These are phyloP conservation scores for Dactylellina leptospora DNA, from an alignment of 2,329 filamentous ascomycete species.

Conservation along the genomic window DNA sequence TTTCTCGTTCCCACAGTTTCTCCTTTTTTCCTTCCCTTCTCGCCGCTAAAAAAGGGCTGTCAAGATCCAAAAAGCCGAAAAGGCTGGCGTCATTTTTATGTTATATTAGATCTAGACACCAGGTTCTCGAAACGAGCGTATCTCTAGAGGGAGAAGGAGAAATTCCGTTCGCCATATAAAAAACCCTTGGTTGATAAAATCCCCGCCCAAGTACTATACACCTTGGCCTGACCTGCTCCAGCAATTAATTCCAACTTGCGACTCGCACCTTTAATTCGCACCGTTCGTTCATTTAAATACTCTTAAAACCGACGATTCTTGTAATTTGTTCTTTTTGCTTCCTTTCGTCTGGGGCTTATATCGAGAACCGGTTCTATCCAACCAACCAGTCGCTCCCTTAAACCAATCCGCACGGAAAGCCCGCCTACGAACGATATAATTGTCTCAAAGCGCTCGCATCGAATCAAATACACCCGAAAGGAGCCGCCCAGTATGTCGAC, in stretches of 20 bases:
- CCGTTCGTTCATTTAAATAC: too few relatives aligned
- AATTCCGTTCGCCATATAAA: not conserved
- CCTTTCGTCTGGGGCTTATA: constrained; percentile 13
- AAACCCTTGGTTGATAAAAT: too few relatives aligned
- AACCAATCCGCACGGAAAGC: too few relatives aligned
- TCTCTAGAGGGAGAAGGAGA: constrained; percentile 1
- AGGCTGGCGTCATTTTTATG: constrained; percentile 37
- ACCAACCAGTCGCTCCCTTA: constrained; percentile 2
- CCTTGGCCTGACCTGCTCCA: too few relatives aligned
- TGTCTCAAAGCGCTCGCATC: too few relatives aligned
- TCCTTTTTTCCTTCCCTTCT: constrained; percentile 29
- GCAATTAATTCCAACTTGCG: too few relatives aligned
- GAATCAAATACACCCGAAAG: too few relatives aligned
- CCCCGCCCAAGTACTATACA: too few relatives aligned
- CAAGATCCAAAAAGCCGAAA: constrained; percentile 14
- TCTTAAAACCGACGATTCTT: too few relatives aligned
- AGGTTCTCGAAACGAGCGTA: constrained; percentile 11
- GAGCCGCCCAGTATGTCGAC: constrained; percentile 37
- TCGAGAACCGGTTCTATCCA: not conserved
- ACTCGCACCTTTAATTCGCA: too few relatives aligned
- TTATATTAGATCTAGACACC: constrained; percentile 43
- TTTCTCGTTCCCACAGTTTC: constrained; percentile 20
- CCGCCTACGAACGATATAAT: too few relatives aligned
- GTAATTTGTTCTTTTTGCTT: constrained; percentile 3
- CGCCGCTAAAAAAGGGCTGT: constrained; percentile 13